Evolutionary conservation across 768 basidiomycete genomes (phyloP), one percentile per base, ranked within the genome.

Genomic region (Pleurotus salmoneostramineus): DNA sequence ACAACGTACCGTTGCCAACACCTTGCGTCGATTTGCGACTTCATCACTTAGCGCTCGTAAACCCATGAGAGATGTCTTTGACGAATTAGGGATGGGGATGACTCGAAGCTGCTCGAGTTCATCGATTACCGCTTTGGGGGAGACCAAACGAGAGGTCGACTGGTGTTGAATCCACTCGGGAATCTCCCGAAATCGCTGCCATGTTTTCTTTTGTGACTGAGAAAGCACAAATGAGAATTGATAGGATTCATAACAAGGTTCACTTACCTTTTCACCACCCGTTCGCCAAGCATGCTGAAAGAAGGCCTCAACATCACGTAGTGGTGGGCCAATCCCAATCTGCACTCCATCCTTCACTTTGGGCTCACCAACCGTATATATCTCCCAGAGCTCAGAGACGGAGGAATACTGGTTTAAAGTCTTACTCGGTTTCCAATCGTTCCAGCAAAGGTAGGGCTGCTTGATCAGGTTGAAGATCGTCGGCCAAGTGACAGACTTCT

Each of bases 251-350:
- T 40, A 40, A n/a, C n/a, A n/a, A n/a, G n/a, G n/a, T n/a, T n/a
- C 37, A 40, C 11, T 71, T 63, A 70, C 90, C 83, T 12, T 87
- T 73, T 68, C 88, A 17, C 52, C 56, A 32, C 55, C 58, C 5
- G 12, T 35, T 12, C 59, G 55, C 63, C 68, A 68, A 10, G 35
- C 35, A 3, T 57, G 49, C 32, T 63, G 56, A 35, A 69, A 68
- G 14, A 60, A 50, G 21, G 60, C 36, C 43, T 70, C 67, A 10
- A 69, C 62, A 0, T 62, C 15, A 10, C 60, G 61, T 32, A 72
- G 57, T 1, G 68, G 69, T 10, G 65, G 71, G 36, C 69, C 66
- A 40, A 64, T 34, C 3, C 69, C 65, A 1, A 63, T 66, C 44
- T 67, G 65, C 21, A 44, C 42, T 6, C 62, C 62, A 1, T 35